A percentile compares a stretch with the other conserved stretches of the same genome.
phyloP scores from a whole-genome alignment of 305 asterid species.

The Fraxinus latifolia region DNA sequence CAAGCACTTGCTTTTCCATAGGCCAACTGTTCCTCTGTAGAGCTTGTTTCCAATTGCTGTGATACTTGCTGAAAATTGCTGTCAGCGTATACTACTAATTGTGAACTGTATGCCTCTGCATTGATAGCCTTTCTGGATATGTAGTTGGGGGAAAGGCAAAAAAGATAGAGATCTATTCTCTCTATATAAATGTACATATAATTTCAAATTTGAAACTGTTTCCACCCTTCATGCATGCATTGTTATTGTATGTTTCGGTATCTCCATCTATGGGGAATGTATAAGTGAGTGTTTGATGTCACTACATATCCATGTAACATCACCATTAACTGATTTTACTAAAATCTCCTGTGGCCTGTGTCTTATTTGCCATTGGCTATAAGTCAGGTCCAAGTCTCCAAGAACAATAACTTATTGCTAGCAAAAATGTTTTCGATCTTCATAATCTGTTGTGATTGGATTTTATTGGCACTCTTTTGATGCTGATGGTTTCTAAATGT shows the following conservation, averaged over 20 bases:
- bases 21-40: neutral
- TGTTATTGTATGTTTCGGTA: neutral
- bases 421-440: neutral
- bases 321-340: neutral
- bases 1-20: neutral
- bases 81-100: neutral
- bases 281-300: neutral
- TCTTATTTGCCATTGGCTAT: slow-evolving; percentile 3
- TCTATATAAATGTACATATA: neutral
- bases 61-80: neutral
- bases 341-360: neutral
- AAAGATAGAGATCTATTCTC: neutral
- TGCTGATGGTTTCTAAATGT: slow-evolving; percentile 24
- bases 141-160: neutral
- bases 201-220: neutral
- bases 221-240: neutral
- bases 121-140: neutral
- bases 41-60: neutral
- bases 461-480: slow-evolving; percentile 11
- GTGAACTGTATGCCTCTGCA: neutral
- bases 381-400: slow-evolving; percentile 15
- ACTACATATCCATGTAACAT: neutral
- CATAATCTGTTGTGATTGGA: slow-evolving; percentile 3
- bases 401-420: slow-evolving; percentile 6
- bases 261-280: neutral